Evolutionary conservation across 2,329 filamentous ascomycete species (phyloP), one percentile per base, ranked within the genome.

Genomic region (Fusarium nygamai): DNA sequence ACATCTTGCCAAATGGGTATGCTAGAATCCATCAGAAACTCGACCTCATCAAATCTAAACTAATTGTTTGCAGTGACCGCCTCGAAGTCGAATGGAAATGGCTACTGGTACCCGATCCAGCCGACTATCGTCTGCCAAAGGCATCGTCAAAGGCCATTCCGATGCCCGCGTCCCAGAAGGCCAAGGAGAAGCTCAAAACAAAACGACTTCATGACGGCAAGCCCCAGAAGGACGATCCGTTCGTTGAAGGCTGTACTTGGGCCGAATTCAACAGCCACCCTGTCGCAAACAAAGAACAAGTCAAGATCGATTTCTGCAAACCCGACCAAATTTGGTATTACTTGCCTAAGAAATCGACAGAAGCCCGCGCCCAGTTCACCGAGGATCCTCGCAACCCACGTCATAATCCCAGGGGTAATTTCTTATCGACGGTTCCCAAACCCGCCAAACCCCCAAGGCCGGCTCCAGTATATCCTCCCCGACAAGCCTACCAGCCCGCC

Each of bases 331-430:
- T 98, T 24, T 98, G 95, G 94, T 90, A 94, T 84, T 98, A 98
- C 81, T 88, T 99, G 69, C 94, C 94, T 38, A 91, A 91, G 81
- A 90, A 89, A 27, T 98, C 96, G 29, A 98, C 96, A 12, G 96
- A 98, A 79, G 93, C 94, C 61, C 95, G 92, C 82, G 92, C 95
- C 33, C 94, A 97, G 81, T 99, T 96, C 83, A 97, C 95, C 9
- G 93, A 96, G 78, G 91, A 97, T 83, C 90, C 88, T 48, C 72
- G 79, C 14, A 86, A 83, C 19, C 87, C 83, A n/a, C 85, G 85
- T 51, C 88, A 94, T 81, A 94, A 94, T 68, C 84, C 87, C 5
- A 92, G 89, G 82, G 91, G 91, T 74, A 93, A 92, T 80, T 95
- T 92, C 82, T 82, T 95, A 80, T 92, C 94, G 51, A 91, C 92